phyloP scores from a whole-genome alignment of 108 stramenopile genomes.

The Epipyxis sp. region DNA sequence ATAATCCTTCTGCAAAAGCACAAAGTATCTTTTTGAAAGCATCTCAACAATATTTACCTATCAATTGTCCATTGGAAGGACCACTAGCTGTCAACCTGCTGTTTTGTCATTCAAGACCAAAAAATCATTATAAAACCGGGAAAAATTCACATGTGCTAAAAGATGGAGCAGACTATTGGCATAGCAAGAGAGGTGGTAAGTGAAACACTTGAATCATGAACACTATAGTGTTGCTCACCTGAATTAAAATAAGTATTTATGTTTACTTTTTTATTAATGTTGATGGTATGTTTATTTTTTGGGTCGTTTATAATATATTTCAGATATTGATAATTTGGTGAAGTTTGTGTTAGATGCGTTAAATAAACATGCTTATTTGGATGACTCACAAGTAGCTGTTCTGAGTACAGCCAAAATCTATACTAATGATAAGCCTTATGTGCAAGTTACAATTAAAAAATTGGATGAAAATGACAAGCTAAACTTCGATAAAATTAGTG shows the following conservation, averaged over 20 bases:
- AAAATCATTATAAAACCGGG: not conserved
- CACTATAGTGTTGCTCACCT: not conserved
- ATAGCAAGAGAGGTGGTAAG: not conserved
- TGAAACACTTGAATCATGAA: no score
- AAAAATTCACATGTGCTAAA: conserved; percentile 1
- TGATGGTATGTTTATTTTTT: not conserved
- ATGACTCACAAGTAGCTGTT: conserved; percentile 3
- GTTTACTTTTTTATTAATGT: not conserved
- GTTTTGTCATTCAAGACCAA: not conserved
- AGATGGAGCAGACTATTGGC: not conserved
- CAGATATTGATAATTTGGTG: conserved; percentile 3
- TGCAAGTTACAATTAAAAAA: no score
- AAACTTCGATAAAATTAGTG: no score
- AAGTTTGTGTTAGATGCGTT: conserved; percentile 21
- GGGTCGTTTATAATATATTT: not conserved
- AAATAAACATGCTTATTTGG: not conserved
- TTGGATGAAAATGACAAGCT: no score
- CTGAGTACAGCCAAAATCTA: not conserved
- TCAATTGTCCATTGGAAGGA: not conserved
- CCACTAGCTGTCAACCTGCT: not conserved
- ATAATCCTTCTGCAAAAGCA: not conserved
- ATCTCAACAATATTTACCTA: not conserved
- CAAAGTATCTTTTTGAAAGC: not conserved
- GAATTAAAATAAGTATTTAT: not conserved
- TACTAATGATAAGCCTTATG: not conserved